phyloP scores from a whole-genome alignment of 108 stramenopile species.

The Nitzschia palea region DNA sequence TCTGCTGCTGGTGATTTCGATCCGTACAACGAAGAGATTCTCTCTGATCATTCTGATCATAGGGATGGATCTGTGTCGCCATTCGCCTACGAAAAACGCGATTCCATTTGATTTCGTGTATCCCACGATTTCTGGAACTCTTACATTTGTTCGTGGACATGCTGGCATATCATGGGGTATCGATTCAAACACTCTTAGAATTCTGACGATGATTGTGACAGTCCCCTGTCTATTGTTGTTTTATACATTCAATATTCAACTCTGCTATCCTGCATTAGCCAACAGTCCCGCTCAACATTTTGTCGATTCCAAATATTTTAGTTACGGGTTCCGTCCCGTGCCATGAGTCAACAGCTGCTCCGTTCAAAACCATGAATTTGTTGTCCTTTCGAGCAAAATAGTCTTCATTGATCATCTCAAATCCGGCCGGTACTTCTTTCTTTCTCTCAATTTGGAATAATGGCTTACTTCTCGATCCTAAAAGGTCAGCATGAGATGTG shows the following conservation, averaged over 20 bases:
- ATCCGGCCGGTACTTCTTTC: conserved; percentile 53
- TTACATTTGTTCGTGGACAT: no score
- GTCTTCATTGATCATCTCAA: conserved; percentile 88
- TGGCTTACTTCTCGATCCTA: conserved; percentile 19
- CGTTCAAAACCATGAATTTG: conserved; percentile 92
- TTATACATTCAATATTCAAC: no score
- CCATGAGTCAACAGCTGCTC: conserved; percentile 81
- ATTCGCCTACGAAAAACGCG: background rate
- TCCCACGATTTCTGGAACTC: no score
- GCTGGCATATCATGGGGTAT: no score
- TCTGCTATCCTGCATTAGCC: no score
- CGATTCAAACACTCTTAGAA: no score
- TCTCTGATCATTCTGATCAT: conserved; percentile 31
- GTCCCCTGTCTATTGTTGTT: no score
- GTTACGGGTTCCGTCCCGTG: conserved; percentile 44
- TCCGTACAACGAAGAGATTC: conserved; percentile 45
- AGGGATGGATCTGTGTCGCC: conserved; percentile 9
- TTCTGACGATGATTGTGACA: no score
- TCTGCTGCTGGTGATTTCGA: conserved; percentile 29
- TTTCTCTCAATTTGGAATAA: conserved; percentile 49
- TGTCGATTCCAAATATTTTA: conserved; percentile 41
- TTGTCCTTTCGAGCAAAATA: conserved; percentile 84
- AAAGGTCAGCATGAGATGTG: conserved; percentile 23
- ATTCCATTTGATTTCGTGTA: background rate
- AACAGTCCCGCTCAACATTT: conserved; percentile 31